Conservation (phyloP, 129 eudicot species). For the Helianthus annuus region DNA sequence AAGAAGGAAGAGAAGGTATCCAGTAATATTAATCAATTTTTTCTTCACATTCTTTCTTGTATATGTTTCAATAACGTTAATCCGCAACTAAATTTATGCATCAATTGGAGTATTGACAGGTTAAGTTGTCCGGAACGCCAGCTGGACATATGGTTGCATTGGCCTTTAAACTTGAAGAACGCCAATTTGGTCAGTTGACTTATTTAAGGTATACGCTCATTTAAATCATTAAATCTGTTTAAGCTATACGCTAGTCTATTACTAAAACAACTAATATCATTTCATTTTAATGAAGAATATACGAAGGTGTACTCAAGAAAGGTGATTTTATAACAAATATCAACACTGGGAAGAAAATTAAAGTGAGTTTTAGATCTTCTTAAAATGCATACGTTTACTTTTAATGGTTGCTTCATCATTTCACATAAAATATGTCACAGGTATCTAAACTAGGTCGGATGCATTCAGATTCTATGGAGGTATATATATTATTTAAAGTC, state of each 20-base stretch:
- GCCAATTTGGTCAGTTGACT: slow-evolving; percentile 85
- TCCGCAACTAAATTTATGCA: slow-evolving; percentile 12
- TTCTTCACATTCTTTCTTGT: not conserved
- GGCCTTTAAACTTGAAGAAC: slow-evolving; percentile 97
- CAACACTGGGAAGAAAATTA: slow-evolving; percentile 87
- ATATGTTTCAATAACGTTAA: slow-evolving; percentile 1
- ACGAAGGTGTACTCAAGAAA: slow-evolving; percentile 87
- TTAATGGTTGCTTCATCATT: not conserved
- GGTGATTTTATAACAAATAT: slow-evolving; percentile 86
- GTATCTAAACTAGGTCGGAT: slow-evolving; percentile 93
- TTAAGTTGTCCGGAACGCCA: slow-evolving; percentile 76
- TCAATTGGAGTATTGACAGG: slow-evolving; percentile 40
- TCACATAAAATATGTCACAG: slow-evolving; percentile 39
- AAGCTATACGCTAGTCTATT: slow-evolving; percentile 5
- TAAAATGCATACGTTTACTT: not conserved
- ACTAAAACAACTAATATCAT: slow-evolving; percentile 14
- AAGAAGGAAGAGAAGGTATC: slow-evolving; percentile 90
- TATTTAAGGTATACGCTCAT: slow-evolving; percentile 60
- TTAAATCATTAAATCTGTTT: not conserved
- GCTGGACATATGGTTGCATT: slow-evolving; percentile 91
- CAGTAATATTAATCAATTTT: not conserved
- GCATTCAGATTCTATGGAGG: slow-evolving; percentile 99
- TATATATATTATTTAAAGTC: slow-evolving; percentile 22
- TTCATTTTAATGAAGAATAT: slow-evolving; percentile 58
- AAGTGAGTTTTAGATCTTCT: slow-evolving; percentile 50